A percentile compares a stretch with the other conserved stretches of the same genome.
Conservation (phyloP, 257 asterid species). For the Misopates orontium region DNA sequence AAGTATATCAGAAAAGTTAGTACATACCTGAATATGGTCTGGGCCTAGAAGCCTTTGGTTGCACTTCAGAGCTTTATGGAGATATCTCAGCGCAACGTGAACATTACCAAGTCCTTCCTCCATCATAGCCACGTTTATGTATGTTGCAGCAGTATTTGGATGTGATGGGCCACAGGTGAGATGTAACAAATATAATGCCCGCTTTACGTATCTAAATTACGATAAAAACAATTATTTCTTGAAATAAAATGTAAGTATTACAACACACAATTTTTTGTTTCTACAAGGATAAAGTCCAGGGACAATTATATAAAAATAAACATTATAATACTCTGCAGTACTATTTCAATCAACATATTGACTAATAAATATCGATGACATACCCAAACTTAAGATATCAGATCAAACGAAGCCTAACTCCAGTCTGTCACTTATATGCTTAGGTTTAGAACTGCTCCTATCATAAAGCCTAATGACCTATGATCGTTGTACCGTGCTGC, state of each 20-base stretch:
- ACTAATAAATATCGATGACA: too few relatives aligned
- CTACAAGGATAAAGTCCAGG: constrained; percentile 14
- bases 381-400: too few relatives aligned
- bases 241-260: not conserved
- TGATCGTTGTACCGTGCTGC: too few relatives aligned
- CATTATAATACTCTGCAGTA: not conserved
- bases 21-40: constrained; percentile 84
- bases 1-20: constrained; percentile 23
- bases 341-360: constrained; percentile 16
- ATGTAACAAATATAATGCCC: constrained; percentile 82
- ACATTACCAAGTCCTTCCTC: constrained; percentile 96
- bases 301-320: constrained; percentile 6
- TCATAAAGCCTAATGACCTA: too few relatives aligned
- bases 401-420: too few relatives aligned
- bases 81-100: constrained; percentile 90
- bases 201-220: constrained; percentile 71
- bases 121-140: constrained; percentile 96
- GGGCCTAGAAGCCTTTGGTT: constrained; percentile 96
- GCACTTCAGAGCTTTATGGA: constrained; percentile 93
- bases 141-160: constrained; percentile 97
- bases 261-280: not conserved
- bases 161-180: constrained; percentile 96
- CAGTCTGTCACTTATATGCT: too few relatives aligned
- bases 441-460: too few relatives aligned
- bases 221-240: constrained; percentile 21